Evolutionary conservation across 495 filamentous ascomycete genomes (phyloP).

Genomic region (Stereocaulon alpinum): DNA sequence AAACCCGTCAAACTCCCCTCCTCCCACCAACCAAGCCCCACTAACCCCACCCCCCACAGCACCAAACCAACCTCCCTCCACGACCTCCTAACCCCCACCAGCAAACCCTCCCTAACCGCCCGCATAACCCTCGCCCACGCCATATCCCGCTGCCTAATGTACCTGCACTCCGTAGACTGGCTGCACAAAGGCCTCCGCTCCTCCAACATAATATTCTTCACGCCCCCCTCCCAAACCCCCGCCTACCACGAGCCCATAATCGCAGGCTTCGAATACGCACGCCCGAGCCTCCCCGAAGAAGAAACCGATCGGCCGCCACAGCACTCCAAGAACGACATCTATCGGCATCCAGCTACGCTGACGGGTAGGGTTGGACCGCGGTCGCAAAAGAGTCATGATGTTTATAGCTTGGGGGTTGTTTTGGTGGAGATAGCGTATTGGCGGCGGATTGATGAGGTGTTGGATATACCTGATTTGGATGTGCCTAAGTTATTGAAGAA

Average conservation of each 20-base stretch:
- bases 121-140: conserved; percentile 14
- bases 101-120: conserved; percentile 10
- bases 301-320: not conserved
- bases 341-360: conserved; percentile 18
- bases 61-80: not conserved
- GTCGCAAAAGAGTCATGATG: conserved; percentile 23
- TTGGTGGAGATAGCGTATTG: conserved; percentile 25
- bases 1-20: not conserved
- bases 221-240: not conserved
- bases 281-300: not conserved
- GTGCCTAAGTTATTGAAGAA: too few species aligned
- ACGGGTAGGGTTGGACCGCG: not conserved
- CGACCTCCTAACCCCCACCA: not conserved
- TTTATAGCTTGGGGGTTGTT: conserved; percentile 27
- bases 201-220: conserved; percentile 44
- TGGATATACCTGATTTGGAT: not conserved
- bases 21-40: not conserved
- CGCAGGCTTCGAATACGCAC: not conserved
- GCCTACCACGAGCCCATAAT: conserved; percentile 17
- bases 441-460: conserved; percentile 25
- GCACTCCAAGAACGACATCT: not conserved
- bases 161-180: conserved; percentile 46
- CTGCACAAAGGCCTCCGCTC: conserved; percentile 47
- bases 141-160: conserved; percentile 9
- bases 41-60: not conserved